phyloP scores from a whole-genome alignment of 805 yeast genomes.

The Candida alai region DNA sequence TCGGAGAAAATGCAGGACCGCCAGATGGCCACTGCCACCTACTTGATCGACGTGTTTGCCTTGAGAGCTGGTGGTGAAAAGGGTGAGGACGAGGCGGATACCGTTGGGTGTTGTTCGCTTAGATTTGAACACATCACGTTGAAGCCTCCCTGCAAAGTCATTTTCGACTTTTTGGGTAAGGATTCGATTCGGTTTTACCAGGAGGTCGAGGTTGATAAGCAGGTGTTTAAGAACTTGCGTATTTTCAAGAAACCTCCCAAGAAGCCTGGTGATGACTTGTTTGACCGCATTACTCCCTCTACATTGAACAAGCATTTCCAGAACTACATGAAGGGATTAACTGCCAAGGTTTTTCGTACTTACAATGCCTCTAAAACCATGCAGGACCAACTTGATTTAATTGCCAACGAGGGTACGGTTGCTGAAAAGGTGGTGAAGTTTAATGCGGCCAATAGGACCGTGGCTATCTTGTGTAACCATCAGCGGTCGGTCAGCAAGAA shows the following conservation, averaged over 20 bases:
- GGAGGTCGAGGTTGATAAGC: conserved; percentile 88
- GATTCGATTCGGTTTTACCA: conserved; percentile 90
- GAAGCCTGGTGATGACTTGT: conserved; percentile 85
- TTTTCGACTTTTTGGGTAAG: conserved; percentile 92
- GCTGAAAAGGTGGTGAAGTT: conserved; percentile 83
- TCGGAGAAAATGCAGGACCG: conserved; percentile 78
- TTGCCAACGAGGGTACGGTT: conserved; percentile 81
- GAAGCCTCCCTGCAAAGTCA: conserved; percentile 79
- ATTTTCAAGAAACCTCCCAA: conserved; percentile 89
- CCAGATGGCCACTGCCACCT: conserved; percentile 92
- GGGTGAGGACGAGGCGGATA: conserved; percentile 95
- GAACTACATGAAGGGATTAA: conserved; percentile 84
- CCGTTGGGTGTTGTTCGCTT: conserved; percentile 95
- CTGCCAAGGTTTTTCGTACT: conserved; percentile 97
- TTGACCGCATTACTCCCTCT: conserved; percentile 84
- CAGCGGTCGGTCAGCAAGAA: conserved; percentile 87
- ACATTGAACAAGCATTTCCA: conserved; percentile 83
- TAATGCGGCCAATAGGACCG: conserved; percentile 94
- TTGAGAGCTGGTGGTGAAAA: conserved; percentile 98
- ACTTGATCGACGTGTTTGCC: conserved; percentile 87
- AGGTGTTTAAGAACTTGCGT: conserved; percentile 83
- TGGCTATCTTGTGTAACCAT: conserved; percentile 94
- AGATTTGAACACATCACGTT: conserved; percentile 85
- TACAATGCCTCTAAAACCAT: conserved; percentile 94
- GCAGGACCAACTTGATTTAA: conserved; percentile 89